Evolutionary conservation across 1,139 yeast genomes (phyloP), one percentile per base, ranked within the genome.

Genomic region (Suhomyces guaymorum): DNA sequence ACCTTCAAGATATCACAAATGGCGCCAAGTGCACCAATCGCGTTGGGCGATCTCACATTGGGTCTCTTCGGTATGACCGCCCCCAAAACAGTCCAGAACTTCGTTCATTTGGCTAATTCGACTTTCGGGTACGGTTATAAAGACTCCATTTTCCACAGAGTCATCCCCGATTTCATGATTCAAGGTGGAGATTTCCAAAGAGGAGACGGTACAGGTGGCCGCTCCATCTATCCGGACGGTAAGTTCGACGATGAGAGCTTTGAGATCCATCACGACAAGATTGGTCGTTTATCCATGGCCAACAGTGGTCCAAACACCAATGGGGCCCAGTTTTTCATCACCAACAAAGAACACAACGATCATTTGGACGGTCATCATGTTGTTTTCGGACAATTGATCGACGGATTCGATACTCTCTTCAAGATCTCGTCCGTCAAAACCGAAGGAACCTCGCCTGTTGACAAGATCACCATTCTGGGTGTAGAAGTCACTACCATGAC

Each of bases 331-430:
- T 63, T 63, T 30, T 70, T 69, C 52, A 66, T 70, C 30, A 57
- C 67, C 33, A 60, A 62, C 13, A 47, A 32, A 4, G 54, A 57
- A 4, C 40, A 48, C 12, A 19, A 33, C 16, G 21, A 35, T 9
- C 51, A 52, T 26, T 58, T 80, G 39, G 79, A 79, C 51, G 81
- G 80, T 2, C 61, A 64, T 32, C 78, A 77, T 45, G 80, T 80
- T 10, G 73, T 78, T 0, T 77, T 79, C 52, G 85, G 83, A 2
- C 71, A 67, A 41, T 61, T 77, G 7, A 57, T 76, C n/a, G 54
- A 46, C 15, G 75, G 75, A 0, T 52, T 52, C 30, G 51, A 51
- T 25, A 33, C 43, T 5, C 44, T 56, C 39, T 41, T 45, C 24
- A 26, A 25, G 20, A 38, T 55, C 31, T 43, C 47, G 31, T 19